Percentiles rank a stretch among this genome's conserved stretches.
These are phyloP conservation scores for Murraya koenigii DNA, from an alignment of 345 rosid genomes.

Conservation along the genomic window DNA sequence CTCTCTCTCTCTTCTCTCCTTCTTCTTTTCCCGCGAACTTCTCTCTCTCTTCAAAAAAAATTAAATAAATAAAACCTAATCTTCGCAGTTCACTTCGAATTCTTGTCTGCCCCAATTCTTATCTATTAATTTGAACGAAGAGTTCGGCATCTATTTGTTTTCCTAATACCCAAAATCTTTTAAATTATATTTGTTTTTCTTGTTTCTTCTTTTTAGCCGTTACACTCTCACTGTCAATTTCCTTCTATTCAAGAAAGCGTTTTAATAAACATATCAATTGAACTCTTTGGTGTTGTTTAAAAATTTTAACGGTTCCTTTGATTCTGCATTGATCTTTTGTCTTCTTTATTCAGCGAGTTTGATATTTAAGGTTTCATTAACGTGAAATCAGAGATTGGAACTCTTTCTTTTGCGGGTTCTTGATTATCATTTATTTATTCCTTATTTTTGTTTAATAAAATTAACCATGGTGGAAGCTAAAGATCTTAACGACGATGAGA, in stretches of 20 bases:
- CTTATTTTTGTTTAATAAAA: neutral
- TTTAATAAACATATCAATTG: neutral
- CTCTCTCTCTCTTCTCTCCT: neutral
- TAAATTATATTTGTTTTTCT: neutral
- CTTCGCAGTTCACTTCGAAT: neutral
- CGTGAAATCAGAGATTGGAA: neutral
- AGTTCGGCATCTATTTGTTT: neutral
- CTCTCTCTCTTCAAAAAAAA: neutral
- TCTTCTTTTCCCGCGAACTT: slow-evolving; percentile 9
- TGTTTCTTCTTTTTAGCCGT: neutral
- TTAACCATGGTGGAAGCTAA: slow-evolving; percentile 15
- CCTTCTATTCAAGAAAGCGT: neutral
- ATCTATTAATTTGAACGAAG: neutral
- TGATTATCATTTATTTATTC: neutral
- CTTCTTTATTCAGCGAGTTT: neutral
- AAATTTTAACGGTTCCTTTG: neutral
- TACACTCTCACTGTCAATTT: neutral
- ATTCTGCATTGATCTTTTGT: slow-evolving; percentile 2
- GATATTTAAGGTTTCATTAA: neutral
- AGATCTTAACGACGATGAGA: neutral
- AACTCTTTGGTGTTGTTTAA: neutral
- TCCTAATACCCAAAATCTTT: neutral
- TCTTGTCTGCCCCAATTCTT: neutral
- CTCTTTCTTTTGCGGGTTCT: neutral
- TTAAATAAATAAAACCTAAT: neutral